Percentiles rank a stretch among this genome's conserved stretches.
These are phyloP conservation scores for Wallacemonas sp. DNA, from an alignment of 208 protist species.

Conservation along the genomic window DNA sequence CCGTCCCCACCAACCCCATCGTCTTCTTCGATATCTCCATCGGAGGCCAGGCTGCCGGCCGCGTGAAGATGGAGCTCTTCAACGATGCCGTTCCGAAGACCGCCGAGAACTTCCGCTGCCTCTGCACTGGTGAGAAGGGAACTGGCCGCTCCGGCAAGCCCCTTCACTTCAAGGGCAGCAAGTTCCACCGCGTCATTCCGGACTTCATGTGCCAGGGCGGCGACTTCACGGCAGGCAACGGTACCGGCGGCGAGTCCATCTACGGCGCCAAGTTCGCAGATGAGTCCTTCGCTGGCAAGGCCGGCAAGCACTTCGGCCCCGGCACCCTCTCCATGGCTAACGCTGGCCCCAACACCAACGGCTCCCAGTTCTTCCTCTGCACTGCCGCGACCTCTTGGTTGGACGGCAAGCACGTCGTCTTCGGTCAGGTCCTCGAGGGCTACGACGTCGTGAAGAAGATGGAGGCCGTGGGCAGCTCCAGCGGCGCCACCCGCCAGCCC, in stretches of 20 bases:
- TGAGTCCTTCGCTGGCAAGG: slow-evolving; percentile 55
- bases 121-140: slow-evolving; percentile 66
- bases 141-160: slow-evolving; percentile 39
- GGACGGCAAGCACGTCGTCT: slow-evolving; percentile 97
- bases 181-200: slow-evolving; percentile 61
- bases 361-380: slow-evolving; percentile 93
- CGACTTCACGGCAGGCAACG: slow-evolving; percentile 57
- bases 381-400: slow-evolving; percentile 80
- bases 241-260: slow-evolving; percentile 66
- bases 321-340: slow-evolving; percentile 92
- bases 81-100: slow-evolving; percentile 55
- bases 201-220: slow-evolving; percentile 69
- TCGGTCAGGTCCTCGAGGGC: slow-evolving; percentile 92
- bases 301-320: slow-evolving; percentile 65
- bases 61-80: slow-evolving; percentile 58
- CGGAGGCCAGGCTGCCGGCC: slow-evolving; percentile 34
- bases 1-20: slow-evolving; percentile 76
- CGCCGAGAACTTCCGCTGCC: slow-evolving; percentile 63
- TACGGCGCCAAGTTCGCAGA: slow-evolving; percentile 60
- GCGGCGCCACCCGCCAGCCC: slow-evolving; percentile 49
- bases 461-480: slow-evolving; percentile 68
- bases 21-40: slow-evolving; percentile 57
- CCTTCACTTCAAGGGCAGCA: slow-evolving; percentile 23
- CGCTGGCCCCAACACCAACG: slow-evolving; percentile 92
- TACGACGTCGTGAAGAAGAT: slow-evolving; percentile 87